phyloP scores from a whole-genome alignment of 768 basidiomycete species.

The Pleurotus tuoliensis region DNA sequence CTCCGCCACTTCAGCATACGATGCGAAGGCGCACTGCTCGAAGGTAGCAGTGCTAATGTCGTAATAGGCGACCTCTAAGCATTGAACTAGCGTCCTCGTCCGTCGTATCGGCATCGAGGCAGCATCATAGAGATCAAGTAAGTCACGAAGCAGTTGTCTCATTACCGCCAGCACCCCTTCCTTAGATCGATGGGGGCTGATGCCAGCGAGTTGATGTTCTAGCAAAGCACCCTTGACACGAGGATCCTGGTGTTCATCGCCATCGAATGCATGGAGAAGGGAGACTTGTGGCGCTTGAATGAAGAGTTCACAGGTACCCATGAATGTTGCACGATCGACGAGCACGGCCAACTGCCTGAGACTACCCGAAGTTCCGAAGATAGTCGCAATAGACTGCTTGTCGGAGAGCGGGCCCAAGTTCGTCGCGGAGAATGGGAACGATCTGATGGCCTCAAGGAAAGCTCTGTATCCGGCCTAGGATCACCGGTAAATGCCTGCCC shows the following conservation, averaged over 20 bases:
- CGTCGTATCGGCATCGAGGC: slow-evolving; percentile 52
- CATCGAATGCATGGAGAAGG: slow-evolving; percentile 24
- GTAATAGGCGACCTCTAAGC: slow-evolving; percentile 51
- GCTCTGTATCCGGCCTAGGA: slow-evolving; percentile 58
- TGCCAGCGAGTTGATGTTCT: slow-evolving; percentile 54
- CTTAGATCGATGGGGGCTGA: slow-evolving; percentile 57
- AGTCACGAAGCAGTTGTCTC: slow-evolving; percentile 40
- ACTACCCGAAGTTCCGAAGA: slow-evolving; percentile 38
- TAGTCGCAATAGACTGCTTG: slow-evolving; percentile 17
- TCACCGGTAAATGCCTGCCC: background rate
- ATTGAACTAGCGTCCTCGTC: slow-evolving; percentile 51
- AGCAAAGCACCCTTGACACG: slow-evolving; percentile 49
- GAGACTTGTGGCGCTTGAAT: slow-evolving; percentile 48
- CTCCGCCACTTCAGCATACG: slow-evolving; percentile 32
- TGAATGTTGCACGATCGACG: slow-evolving; percentile 63
- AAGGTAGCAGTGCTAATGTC: slow-evolving; percentile 10
- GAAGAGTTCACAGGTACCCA: slow-evolving; percentile 65
- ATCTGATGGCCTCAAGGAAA: slow-evolving; percentile 44
- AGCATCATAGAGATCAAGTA: slow-evolving; percentile 44
- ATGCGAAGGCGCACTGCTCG: slow-evolving; percentile 18
- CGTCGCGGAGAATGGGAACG: slow-evolving; percentile 48
- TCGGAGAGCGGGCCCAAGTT: slow-evolving; percentile 34
- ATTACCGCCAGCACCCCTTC: slow-evolving; percentile 43
- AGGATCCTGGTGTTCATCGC: slow-evolving; percentile 15
- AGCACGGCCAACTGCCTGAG: slow-evolving; percentile 57